A percentile compares a stretch with the other conserved stretches of the same genome.
These are phyloP conservation scores for Ceratobasidium theobromae DNA, from an alignment of 1,284 basidiomycete species.

Conservation along the genomic window DNA sequence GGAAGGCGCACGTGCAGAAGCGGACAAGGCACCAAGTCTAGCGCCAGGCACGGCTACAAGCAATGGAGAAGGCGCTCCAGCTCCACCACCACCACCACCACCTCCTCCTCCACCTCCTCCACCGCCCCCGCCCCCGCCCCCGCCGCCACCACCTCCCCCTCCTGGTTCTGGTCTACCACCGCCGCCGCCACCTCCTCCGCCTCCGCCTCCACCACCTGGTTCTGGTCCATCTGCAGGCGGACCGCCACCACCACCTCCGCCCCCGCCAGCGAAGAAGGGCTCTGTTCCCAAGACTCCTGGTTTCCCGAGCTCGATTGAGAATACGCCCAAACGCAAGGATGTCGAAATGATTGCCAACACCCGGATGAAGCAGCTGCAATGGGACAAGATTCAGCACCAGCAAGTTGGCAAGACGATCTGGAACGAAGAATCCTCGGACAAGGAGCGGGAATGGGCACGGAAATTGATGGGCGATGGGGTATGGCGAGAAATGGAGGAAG, in stretches of 20 bases:
- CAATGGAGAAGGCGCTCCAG: not conserved
- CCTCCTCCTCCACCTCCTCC: conserved; percentile 42
- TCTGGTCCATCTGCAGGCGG: conserved; percentile 42
- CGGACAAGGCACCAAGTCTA: too few species aligned
- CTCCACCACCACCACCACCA: conserved; percentile 37
- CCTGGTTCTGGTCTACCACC: conserved; percentile 39
- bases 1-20: too few species aligned
- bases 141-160: conserved; percentile 38
- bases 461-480: conserved; percentile 83
- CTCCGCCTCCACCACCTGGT: conserved; percentile 42
- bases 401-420: conserved; percentile 83
- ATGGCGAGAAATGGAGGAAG: conserved; percentile 96
- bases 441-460: conserved; percentile 75
- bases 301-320: conserved; percentile 38
- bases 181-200: conserved; percentile 45
- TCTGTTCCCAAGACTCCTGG: conserved; percentile 48
- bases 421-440: conserved; percentile 66
- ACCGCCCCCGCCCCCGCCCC: conserved; percentile 39
- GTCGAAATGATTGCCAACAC: conserved; percentile 80
- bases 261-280: conserved; percentile 37
- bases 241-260: conserved; percentile 49
- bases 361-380: conserved; percentile 98
- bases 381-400: conserved; percentile 93
- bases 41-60: conserved; percentile 35
- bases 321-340: conserved; percentile 73